These are phyloP conservation scores for Populus tremula DNA, from an alignment of 345 rosid genomes.

Conservation along the genomic window DNA sequence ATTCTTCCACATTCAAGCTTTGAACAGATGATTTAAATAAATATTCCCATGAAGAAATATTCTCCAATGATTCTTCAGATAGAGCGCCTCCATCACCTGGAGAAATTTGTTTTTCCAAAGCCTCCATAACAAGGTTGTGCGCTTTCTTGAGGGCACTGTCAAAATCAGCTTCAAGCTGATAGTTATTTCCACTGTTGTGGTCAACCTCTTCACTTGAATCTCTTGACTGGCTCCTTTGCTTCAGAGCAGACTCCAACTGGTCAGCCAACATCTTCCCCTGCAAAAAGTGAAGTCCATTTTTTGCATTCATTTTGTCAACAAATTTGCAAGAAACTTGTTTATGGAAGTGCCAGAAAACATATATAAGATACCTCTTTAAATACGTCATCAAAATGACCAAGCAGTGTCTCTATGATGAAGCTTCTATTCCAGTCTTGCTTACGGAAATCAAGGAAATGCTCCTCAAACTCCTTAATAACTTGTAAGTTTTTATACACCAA, in stretches of 20 bases:
- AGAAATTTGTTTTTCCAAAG: slow-evolving; percentile 44
- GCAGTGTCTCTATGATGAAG: slow-evolving; percentile 44
- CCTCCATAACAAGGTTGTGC: slow-evolving; percentile 38
- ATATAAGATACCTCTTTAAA: slow-evolving; percentile 54
- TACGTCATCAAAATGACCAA: slow-evolving; percentile 44
- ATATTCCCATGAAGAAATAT: slow-evolving; percentile 63
- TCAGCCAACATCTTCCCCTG: slow-evolving; percentile 66
- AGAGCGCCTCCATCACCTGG: slow-evolving; percentile 24
- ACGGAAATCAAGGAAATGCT: slow-evolving; percentile 40
- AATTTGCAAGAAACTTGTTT: not conserved
- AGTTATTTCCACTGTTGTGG: slow-evolving; percentile 14
- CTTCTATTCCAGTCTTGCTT: slow-evolving; percentile 41
- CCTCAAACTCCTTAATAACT: slow-evolving; percentile 58
- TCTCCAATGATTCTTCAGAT: slow-evolving; percentile 40
- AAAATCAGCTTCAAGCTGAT: slow-evolving; percentile 37
- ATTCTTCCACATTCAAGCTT: slow-evolving; percentile 45
- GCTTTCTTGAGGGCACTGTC: slow-evolving; percentile 37
- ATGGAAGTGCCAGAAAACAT: not conserved
- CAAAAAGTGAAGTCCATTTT: not conserved
- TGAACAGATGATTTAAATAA: slow-evolving; percentile 45
- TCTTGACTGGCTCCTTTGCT: slow-evolving; percentile 20
- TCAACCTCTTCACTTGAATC: slow-evolving; percentile 5
- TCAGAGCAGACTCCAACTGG: slow-evolving; percentile 34
- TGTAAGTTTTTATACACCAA: slow-evolving; percentile 53
- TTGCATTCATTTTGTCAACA: not conserved